Base-by-base conservation (phyloP, 2,329 filamentous ascomycete genomes). In the Colletotrichum sp. region DNA sequence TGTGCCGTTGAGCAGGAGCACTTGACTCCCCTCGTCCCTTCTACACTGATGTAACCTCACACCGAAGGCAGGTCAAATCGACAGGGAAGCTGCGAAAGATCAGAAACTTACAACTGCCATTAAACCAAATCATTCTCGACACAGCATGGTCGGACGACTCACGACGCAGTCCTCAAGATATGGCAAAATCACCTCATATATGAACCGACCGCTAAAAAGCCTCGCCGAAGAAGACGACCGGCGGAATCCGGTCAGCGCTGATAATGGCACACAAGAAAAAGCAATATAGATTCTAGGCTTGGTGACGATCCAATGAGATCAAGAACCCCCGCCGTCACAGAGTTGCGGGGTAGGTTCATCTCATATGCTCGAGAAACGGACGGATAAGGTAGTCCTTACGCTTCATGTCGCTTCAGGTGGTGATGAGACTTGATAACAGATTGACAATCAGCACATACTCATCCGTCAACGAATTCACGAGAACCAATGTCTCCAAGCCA, bases 171-270 rank as follows among this genome's bases (percentile, higher is more conserved):
- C 4, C 10, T 52, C n/a, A 0, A 52, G 4, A 52, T 4, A 52
- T 21, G n/a, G n/a, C 44, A 52, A 3, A 52, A 21, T 52, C n/a
- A 24, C 44, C 10, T 21, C 44, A 52, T 0, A 24, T 1, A 3
- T 4, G 44, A 52, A 52, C 0, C 44, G 44, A 52, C 0, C 2
- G 2, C 44, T 5, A 21, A 12, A 0, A 52, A 52, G 10, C 44
- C n/a, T 52, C 44, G 0, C 44, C n/a, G n/a, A 13, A 13, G 3
- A 12, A 13, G n/a, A 52, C 0, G 18, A 0, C n/a, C 10, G n/a
- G n/a, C 15, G 10, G 9, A 12, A 52, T 24, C 1, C 44, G 44
- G n/a, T 52, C 2, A 52, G 44, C 44, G 44, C 44, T 52, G 39
- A 49, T n/a, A n/a, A 49, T 0, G 9, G 5, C 39, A 12, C 3